These are phyloP conservation scores for Lumnitzera littorea DNA, from an alignment of 345 rosid genomes.

Conservation along the genomic window DNA sequence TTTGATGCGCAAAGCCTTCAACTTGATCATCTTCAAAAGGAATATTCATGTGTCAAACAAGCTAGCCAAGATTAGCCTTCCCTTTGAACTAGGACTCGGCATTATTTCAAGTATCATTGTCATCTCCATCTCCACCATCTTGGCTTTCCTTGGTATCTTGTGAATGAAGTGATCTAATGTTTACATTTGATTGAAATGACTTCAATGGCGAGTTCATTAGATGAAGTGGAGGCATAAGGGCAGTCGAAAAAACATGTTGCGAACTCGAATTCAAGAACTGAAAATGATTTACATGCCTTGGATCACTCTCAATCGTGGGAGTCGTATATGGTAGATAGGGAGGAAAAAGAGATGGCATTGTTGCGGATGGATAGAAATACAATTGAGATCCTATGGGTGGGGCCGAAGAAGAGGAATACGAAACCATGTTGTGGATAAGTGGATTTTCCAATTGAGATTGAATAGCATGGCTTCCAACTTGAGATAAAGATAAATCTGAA, in stretches of 20 bases:
- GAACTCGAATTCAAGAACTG: constrained; percentile 38
- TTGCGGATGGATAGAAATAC: constrained; percentile 51
- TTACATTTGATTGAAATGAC: constrained; percentile 34
- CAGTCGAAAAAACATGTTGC: constrained; percentile 24
- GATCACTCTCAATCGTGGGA: constrained; percentile 19
- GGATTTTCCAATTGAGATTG: constrained; percentile 39
- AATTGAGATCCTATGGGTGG: constrained; percentile 38
- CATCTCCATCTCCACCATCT: constrained; percentile 3
- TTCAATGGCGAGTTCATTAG: constrained; percentile 24
- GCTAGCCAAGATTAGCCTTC: too few relatives aligned
- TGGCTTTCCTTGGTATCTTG: constrained; percentile 12
- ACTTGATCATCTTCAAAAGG: too few relatives aligned
- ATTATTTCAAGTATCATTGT: not conserved
- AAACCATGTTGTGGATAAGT: constrained; percentile 8
- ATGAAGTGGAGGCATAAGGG: constrained; percentile 13
- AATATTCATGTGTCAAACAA: too few relatives aligned
- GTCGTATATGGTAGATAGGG: constrained; percentile 38
- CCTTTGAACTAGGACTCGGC: too few relatives aligned
- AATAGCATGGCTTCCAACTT: constrained; percentile 55
- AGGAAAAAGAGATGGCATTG: constrained; percentile 51
- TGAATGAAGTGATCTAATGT: constrained; percentile 26
- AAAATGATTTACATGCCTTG: constrained; percentile 28
- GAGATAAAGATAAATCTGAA: constrained; percentile 60
- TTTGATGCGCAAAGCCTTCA: too few relatives aligned
- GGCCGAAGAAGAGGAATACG: constrained; percentile 23